A percentile compares a stretch with the other conserved stretches of the same genome.
These are phyloP conservation scores for Kitagawia praeruptora DNA, from an alignment of 129 eudicot genomes.

Conservation along the genomic window DNA sequence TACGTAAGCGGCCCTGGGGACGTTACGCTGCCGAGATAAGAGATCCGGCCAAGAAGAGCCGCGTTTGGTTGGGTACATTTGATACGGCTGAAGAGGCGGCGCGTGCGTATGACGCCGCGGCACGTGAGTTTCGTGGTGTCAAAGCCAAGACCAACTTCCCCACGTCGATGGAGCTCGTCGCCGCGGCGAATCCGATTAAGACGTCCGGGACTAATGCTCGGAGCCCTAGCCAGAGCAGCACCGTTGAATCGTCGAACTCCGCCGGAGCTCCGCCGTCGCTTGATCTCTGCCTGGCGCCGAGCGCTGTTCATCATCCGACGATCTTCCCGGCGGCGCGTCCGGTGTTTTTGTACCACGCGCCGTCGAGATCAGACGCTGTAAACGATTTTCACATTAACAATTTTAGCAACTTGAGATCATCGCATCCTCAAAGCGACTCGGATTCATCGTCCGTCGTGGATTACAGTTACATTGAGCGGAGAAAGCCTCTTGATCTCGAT, in stretches of 20 bases:
- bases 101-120: conserved; percentile 35
- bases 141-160: conserved; percentile 55
- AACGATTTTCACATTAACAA: not conserved
- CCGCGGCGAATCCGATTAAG: not conserved
- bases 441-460: conserved; percentile 45
- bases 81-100: conserved; percentile 11
- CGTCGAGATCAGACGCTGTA: conserved; percentile 9
- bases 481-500: conserved; percentile 33
- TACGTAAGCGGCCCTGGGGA: conserved; percentile 52
- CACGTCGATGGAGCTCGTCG: conserved; percentile 16
- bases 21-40: conserved; percentile 68
- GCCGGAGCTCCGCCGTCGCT: conserved; percentile 23
- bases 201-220: not conserved
- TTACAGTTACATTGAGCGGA: conserved; percentile 14
- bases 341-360: conserved; percentile 28
- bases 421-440: conserved; percentile 1
- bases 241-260: conserved; percentile 33
- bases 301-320: not conserved
- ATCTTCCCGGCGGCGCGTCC: conserved; percentile 36
- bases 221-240: conserved; percentile 49
- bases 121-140: conserved; percentile 43
- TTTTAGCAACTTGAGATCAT: conserved; percentile 13
- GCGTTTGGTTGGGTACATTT: conserved; percentile 57
- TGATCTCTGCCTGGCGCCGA: conserved; percentile 36
- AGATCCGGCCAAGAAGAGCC: conserved; percentile 55